Evolutionary conservation across 164 flowering plant genomes (phyloP).

Genomic region (Piper betle): DNA sequence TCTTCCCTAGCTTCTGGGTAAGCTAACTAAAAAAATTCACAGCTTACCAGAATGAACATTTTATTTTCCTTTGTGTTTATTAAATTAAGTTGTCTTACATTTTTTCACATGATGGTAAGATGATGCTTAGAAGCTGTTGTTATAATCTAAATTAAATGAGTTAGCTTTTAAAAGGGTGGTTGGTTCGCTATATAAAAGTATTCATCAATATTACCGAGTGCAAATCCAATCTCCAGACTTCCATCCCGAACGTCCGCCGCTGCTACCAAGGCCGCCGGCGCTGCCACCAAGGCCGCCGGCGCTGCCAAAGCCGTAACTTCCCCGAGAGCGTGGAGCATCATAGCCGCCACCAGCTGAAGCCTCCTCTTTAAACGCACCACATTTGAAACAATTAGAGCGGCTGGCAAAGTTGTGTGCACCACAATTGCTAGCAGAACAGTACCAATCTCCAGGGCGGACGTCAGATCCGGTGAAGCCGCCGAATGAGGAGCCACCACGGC

Average conservation of each 20-base stretch:
- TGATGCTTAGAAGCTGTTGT: too few species aligned
- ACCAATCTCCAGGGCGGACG: constrained; percentile 98
- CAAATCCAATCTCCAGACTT: too few species aligned
- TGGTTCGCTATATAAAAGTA: not conserved
- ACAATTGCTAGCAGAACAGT: constrained; percentile 65
- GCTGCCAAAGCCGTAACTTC: constrained; percentile 18
- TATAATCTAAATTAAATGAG: too few species aligned
- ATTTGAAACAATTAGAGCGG: constrained; percentile 97
- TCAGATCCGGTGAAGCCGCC: constrained; percentile 72
- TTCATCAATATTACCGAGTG: constrained; percentile 59
- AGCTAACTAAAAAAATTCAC: too few species aligned
- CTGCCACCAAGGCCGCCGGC: constrained; percentile 46
- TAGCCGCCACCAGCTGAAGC: constrained; percentile 24
- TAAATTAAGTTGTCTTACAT: too few species aligned
- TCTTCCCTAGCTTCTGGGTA: too few species aligned
- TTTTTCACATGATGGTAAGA: too few species aligned
- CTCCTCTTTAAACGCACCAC: constrained; percentile 84
- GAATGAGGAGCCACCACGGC: constrained; percentile 34
- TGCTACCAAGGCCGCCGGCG: too few species aligned
- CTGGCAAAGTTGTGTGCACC: constrained; percentile 96
- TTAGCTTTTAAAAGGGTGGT: not conserved
- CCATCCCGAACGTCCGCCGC: too few species aligned
- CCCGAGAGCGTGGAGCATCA: constrained; percentile 14
- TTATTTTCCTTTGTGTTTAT: too few species aligned
- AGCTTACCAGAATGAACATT: too few species aligned